Evolutionary conservation across 2,329 filamentous ascomycete genomes (phyloP).

Genomic region (Exophiala calicioides): DNA sequence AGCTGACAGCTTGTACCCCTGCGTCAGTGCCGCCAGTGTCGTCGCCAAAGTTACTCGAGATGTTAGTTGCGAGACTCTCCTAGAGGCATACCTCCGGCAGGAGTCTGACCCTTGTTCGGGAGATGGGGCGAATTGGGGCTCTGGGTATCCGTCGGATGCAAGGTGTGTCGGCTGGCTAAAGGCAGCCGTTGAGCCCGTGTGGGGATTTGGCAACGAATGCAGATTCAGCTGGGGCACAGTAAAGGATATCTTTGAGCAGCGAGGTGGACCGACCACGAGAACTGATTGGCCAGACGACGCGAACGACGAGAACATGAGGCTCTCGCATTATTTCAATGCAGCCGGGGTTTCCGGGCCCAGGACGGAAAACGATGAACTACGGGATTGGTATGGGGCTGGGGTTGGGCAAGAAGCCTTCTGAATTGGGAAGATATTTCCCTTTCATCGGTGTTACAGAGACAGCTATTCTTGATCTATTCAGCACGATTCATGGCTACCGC

Average conservation of each 20-base stretch:
- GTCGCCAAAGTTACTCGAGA: slow-evolving; percentile 96
- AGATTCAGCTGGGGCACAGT: slow-evolving; percentile 95
- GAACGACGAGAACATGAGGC: slow-evolving; percentile 63
- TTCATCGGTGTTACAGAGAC: too few relatives aligned
- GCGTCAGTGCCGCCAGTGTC: slow-evolving; percentile 89
- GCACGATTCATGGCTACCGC: too few relatives aligned
- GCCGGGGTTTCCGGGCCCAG: slow-evolving; percentile 42
- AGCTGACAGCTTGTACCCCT: slow-evolving; percentile 88
- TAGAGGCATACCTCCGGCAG: slow-evolving; percentile 53
- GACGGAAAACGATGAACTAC: slow-evolving; percentile 68
- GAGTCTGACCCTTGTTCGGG: slow-evolving; percentile 28
- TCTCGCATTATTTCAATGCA: slow-evolving; percentile 71
- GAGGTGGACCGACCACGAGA: slow-evolving; percentile 60
- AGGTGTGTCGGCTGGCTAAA: slow-evolving; percentile 80
- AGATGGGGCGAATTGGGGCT: slow-evolving; percentile 68
- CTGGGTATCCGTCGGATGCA: slow-evolving; percentile 87
- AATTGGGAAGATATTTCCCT: too few relatives aligned
- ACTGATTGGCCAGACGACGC: slow-evolving; percentile 84
- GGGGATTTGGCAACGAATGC: slow-evolving; percentile 92
- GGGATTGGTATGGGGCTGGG: slow-evolving; percentile 71
- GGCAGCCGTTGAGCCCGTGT: slow-evolving; percentile 84
- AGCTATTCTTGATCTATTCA: too few relatives aligned
- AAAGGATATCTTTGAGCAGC: slow-evolving; percentile 83
- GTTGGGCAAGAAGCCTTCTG: slow-evolving; percentile 30
- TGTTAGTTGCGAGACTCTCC: slow-evolving; percentile 79